A percentile compares a stretch with the other conserved stretches of the same genome.
Conservation (phyloP, 768 basidiomycete genomes). For the Russula sp. region DNA sequence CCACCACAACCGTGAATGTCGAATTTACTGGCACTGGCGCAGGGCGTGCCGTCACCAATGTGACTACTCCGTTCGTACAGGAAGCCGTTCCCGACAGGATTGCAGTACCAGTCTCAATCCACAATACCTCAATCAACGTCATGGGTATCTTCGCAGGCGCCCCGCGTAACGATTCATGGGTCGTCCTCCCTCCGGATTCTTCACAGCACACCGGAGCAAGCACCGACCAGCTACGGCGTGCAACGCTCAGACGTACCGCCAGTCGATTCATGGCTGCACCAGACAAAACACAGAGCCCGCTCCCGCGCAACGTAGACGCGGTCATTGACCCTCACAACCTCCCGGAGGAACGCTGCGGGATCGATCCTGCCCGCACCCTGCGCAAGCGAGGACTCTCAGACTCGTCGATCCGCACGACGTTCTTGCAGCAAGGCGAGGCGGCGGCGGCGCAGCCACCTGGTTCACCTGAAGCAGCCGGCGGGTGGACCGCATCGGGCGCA, state of each 20-base stretch:
- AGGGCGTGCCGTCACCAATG: conserved; percentile 48
- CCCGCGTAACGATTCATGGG: conserved; percentile 66
- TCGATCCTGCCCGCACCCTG: conserved; percentile 49
- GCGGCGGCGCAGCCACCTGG: background rate
- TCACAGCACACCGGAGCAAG: conserved; percentile 7
- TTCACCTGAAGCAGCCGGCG: conserved; percentile 20
- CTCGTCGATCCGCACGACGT: conserved; percentile 87
- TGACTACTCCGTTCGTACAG: conserved; percentile 29
- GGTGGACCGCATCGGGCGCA: conserved; percentile 31
- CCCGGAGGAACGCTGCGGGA: conserved; percentile 41
- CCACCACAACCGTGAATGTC: conserved; percentile 90
- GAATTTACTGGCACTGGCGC: conserved; percentile 79
- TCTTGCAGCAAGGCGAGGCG: conserved; percentile 47
- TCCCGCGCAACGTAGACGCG: conserved; percentile 22
- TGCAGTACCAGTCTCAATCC: conserved; percentile 30
- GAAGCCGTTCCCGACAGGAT: conserved; percentile 20
- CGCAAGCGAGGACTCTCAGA: conserved; percentile 82
- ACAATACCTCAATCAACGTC: conserved; percentile 35
- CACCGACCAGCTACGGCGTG: conserved; percentile 12
- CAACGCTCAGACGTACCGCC: conserved; percentile 16
- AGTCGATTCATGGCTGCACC: background rate
- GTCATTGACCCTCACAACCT: conserved; percentile 28
- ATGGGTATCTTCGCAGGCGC: conserved; percentile 95
- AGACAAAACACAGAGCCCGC: background rate
- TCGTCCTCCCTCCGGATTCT: conserved; percentile 46